Base-by-base conservation (phyloP, 2,329 filamentous ascomycete species). In the Hypoxylon sp. region DNA sequence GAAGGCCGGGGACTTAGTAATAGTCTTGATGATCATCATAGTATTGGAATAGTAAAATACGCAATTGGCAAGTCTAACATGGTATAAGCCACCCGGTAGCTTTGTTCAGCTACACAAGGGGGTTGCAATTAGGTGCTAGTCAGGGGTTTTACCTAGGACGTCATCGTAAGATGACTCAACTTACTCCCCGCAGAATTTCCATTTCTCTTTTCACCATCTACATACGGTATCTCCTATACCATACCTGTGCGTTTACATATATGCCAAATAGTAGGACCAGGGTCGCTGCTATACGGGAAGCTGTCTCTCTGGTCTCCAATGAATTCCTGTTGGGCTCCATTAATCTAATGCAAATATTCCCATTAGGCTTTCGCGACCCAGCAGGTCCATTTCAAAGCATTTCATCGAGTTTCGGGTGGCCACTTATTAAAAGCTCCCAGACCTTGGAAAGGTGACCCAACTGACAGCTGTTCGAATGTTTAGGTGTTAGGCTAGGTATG, bases 271-370 rank as follows among this genome's bases (percentile, higher is more conserved):
- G 24, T 42, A 55, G 8, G 14, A 50, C 44, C 29, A 29, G 47
- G 26, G 14, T 24, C 47, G 33, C 37, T 42, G 24, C 13, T 55
- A 55, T 44, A 65, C 42, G 17, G 31, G 44, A 42, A 50, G 31
- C 42, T 55, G 46, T 52, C 54, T 54, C 22, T 58, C 31, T 39
- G 5, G 42, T 44, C 44, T n/a, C 44, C 57, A 56, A 66, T 62
- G 22, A 10, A 22, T 39, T 42, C 29, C 37, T 22, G 14, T 37
- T 46, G 31, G 29, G 57, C 56, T 57, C 56, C 55, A 62, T 56
- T 62, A 61, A 53, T 57, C 19, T 52, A 39, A 56, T 66, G 63
- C 63, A 66, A 51, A 24, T 14, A 31, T 57, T 47, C 63, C 63
- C 37, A 46, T 51, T 57, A 47, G 33, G 39, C 46, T 24, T 48